phyloP scores from a whole-genome alignment of 1,139 yeast genomes.

The Scheffersomyces parashehatae region DNA sequence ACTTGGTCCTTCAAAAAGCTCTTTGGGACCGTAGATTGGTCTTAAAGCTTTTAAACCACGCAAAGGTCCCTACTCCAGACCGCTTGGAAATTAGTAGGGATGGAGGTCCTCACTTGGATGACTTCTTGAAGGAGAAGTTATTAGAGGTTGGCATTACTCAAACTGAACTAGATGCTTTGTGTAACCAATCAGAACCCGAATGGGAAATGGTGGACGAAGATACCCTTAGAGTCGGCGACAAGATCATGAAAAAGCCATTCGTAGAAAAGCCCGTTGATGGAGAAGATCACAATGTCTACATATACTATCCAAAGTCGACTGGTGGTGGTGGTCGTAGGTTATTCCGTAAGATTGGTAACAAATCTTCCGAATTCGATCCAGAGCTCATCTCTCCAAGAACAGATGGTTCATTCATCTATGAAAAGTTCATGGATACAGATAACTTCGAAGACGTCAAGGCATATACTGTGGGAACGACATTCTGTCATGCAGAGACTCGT shows the following conservation, averaged over 20 bases:
- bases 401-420: conserved; percentile 90
- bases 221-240: conserved; percentile 77
- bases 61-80: conserved; percentile 84
- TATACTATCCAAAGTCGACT: conserved; percentile 80
- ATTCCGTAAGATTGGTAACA: conserved; percentile 95
- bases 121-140: conserved; percentile 51
- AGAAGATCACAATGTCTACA: conserved; percentile 95
- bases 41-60: conserved; percentile 74
- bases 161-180: conserved; percentile 56
- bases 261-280: conserved; percentile 99
- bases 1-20: conserved; percentile 85
- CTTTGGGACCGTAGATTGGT: conserved; percentile 96
- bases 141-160: conserved; percentile 37
- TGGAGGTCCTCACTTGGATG: conserved; percentile 89
- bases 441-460: conserved; percentile 99
- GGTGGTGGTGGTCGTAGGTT: conserved; percentile 98
- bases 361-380: conserved; percentile 95
- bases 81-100: conserved; percentile 90
- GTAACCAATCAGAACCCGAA: conserved; percentile 70
- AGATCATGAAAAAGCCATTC: conserved; percentile 77
- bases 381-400: conserved; percentile 72
- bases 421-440: conserved; percentile 95
- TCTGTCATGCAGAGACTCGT: conserved; percentile 97
- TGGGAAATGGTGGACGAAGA: conserved; percentile 93
- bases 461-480: conserved; percentile 88